Percentiles rank a stretch among this genome's conserved stretches.
phyloP scores from a whole-genome alignment of 1,284 basidiomycete genomes.

The Phaffia rhodozyma region DNA sequence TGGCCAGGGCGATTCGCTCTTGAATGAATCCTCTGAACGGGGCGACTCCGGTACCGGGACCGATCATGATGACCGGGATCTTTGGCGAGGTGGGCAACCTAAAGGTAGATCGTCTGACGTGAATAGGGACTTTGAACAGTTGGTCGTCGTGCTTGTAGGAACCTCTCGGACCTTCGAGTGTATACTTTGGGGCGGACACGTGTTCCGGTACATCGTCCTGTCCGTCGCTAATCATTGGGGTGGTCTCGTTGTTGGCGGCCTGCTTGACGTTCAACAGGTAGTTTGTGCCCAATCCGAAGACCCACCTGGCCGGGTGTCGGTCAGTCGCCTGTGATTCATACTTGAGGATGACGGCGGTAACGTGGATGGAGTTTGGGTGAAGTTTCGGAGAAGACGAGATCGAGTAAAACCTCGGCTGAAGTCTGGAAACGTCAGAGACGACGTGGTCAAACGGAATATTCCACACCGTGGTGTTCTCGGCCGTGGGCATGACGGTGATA shows the following conservation, averaged over 20 bases:
- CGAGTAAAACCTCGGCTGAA: slow-evolving; percentile 95
- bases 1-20: slow-evolving; percentile 88
- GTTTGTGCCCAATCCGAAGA: slow-evolving; percentile 80
- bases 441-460: slow-evolving; percentile 94
- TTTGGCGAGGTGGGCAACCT: slow-evolving; percentile 92
- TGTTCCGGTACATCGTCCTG: slow-evolving; percentile 32
- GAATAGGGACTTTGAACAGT: slow-evolving; percentile 76
- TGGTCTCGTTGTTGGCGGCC: slow-evolving; percentile 50
- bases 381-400: slow-evolving; percentile 96
- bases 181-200: slow-evolving; percentile 56
- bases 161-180: slow-evolving; percentile 77
- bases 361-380: slow-evolving; percentile 74
- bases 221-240: slow-evolving; percentile 39
- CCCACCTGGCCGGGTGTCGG: slow-evolving; percentile 41
- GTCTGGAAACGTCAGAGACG: slow-evolving; percentile 78
- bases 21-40: slow-evolving; percentile 98
- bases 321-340: slow-evolving; percentile 55
- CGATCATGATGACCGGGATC: slow-evolving; percentile 97
- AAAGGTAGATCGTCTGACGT: slow-evolving; percentile 92
- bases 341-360: slow-evolving; percentile 88
- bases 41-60: slow-evolving; percentile 93
- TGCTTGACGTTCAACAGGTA: slow-evolving; percentile 84
- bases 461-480: slow-evolving; percentile 69
- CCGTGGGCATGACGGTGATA: slow-evolving; percentile 43
- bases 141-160: slow-evolving; percentile 54